Conservation (phyloP, 1,284 basidiomycete species). For the Neonothopanus nambi region DNA sequence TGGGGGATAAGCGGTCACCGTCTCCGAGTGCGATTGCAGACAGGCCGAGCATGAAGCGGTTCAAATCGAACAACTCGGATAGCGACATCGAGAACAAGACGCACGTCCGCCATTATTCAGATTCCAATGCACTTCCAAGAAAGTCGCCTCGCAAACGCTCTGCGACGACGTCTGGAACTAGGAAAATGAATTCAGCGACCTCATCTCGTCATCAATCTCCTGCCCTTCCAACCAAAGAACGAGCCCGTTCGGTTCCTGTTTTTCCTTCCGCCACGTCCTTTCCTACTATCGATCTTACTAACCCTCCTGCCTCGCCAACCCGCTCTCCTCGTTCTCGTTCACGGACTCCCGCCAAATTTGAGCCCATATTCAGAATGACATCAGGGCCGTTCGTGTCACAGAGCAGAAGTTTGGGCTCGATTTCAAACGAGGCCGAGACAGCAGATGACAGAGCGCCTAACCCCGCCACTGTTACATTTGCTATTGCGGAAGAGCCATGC, state of each 20-base stretch:
- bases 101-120: conserved; percentile 37
- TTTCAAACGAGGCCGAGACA: conserved; percentile 31
- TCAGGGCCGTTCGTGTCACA: conserved; percentile 30
- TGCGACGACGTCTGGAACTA: conserved; percentile 19
- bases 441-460: conserved; percentile 21
- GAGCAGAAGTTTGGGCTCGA: conserved; percentile 27
- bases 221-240: conserved; percentile 27
- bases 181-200: conserved; percentile 24
- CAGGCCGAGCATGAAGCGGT: conserved; percentile 37
- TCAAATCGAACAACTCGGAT: conserved; percentile 27
- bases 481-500: conserved; percentile 18
- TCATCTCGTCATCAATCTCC: conserved; percentile 23
- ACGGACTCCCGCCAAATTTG: conserved; percentile 40
- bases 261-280: conserved; percentile 33
- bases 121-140: conserved; percentile 26
- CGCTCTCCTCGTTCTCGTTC: conserved; percentile 29
- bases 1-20: conserved; percentile 39
- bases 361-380: conserved; percentile 25
- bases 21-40: conserved; percentile 34
- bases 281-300: conserved; percentile 42
- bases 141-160: conserved; percentile 25
- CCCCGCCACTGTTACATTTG: conserved; percentile 9
- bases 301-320: conserved; percentile 40
- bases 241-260: conserved; percentile 46
- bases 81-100: conserved; percentile 19